Evolutionary conservation across 345 rosid genomes (phyloP).

Genomic region (Linum usitatissimum): DNA sequence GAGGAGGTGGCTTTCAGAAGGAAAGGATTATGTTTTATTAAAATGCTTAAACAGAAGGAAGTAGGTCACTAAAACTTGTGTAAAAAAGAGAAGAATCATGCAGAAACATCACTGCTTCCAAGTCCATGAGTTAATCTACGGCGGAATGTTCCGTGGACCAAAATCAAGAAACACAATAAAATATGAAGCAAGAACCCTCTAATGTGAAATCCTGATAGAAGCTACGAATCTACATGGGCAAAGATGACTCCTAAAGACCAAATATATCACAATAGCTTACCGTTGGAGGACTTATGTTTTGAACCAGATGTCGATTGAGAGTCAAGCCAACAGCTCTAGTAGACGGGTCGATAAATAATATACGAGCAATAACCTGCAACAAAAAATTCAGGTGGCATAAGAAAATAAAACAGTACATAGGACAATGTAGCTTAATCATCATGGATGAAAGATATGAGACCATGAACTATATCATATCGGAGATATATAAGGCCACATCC

Average conservation of each 20-base stretch:
- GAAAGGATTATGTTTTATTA: too few species aligned
- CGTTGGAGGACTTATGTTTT: conserved; percentile 59
- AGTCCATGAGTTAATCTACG: too few species aligned
- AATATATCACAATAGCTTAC: conserved; percentile 33
- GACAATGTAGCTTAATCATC: background rate
- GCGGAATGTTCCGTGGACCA: background rate
- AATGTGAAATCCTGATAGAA: conserved; percentile 4
- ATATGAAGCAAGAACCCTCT: background rate
- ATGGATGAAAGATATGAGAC: background rate
- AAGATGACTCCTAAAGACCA: background rate
- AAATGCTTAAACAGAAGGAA: too few species aligned
- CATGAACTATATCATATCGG: too few species aligned
- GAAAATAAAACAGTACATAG: background rate
- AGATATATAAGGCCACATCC: too few species aligned
- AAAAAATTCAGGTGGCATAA: conserved; percentile 9
- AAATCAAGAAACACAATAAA: background rate
- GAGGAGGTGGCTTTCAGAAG: too few species aligned
- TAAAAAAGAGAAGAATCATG: too few species aligned
- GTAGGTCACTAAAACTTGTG: too few species aligned
- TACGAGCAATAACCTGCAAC: conserved; percentile 76
- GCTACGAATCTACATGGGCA: background rate
- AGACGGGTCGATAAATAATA: conserved; percentile 81
- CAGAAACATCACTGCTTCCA: too few species aligned
- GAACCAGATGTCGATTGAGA: conserved; percentile 70
- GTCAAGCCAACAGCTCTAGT: conserved; percentile 96